Conservation (phyloP, 768 basidiomycete species). For the Tubosaeta brunneosetosa region DNA sequence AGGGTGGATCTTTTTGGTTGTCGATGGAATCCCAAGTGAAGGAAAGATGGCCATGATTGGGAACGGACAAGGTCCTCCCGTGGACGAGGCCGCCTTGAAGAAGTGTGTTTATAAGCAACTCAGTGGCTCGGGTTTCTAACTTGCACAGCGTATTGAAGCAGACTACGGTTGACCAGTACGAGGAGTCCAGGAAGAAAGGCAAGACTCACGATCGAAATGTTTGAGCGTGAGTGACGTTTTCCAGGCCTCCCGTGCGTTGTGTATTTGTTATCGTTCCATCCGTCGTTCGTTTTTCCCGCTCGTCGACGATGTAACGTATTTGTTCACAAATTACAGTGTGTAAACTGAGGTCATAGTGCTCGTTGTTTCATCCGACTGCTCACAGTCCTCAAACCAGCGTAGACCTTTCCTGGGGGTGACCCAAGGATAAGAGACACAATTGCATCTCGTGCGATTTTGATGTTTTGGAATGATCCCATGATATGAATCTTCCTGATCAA, state of each 20-base stretch:
- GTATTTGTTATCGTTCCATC: neutral
- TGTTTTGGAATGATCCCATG: constrained; percentile 97
- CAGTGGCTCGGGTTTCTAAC: neutral
- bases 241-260: neutral
- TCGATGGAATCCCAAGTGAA: constrained; percentile 59
- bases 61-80: constrained; percentile 53
- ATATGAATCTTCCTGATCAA: constrained; percentile 88
- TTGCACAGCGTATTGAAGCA: constrained; percentile 43
- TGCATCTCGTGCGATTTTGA: constrained; percentile 95
- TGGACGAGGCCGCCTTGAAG: constrained; percentile 49
- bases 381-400: constrained; percentile 86
- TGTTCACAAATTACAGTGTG: constrained; percentile 5
- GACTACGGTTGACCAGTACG: constrained; percentile 49
- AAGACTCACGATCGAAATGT: constrained; percentile 15
- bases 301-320: constrained; percentile 8
- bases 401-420: constrained; percentile 91
- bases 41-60: constrained; percentile 67
- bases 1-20: constrained; percentile 68
- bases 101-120: constrained; percentile 44
- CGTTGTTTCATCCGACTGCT: constrained; percentile 92
- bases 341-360: constrained; percentile 49
- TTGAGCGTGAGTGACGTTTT: constrained; percentile 7
- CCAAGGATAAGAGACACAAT: constrained; percentile 93
- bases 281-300: constrained; percentile 3
- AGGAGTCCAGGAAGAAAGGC: constrained; percentile 31